These are phyloP conservation scores for Carpediemonas membranifera DNA, from an alignment of 78 protist species.

Conservation along the genomic window DNA sequence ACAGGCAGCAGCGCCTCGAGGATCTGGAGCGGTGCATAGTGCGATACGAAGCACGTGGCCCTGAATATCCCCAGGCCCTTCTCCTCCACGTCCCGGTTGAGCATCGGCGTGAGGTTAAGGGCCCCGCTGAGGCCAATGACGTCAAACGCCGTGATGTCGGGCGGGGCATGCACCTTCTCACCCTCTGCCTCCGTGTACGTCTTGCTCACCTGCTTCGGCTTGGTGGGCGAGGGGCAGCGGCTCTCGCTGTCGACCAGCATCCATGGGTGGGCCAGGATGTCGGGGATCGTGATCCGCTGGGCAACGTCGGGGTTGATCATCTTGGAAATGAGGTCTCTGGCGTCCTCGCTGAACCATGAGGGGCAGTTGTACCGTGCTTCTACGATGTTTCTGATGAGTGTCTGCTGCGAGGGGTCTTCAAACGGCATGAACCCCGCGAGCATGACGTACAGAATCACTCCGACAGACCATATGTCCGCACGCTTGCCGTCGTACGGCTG, in stretches of 20 bases:
- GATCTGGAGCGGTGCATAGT: too few relatives aligned
- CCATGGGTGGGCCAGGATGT: conserved; percentile 10
- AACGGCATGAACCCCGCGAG: conserved; percentile 9
- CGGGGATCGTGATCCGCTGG: conserved; percentile 55
- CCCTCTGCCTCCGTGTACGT: too few relatives aligned
- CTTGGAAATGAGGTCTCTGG: conserved; percentile 62
- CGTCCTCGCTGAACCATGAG: conserved; percentile 35
- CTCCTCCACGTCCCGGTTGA: too few relatives aligned
- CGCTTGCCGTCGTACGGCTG: not conserved
- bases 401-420: not conserved
- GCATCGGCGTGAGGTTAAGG: too few relatives aligned
- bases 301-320: conserved; percentile 87
- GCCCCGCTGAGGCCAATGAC: too few relatives aligned
- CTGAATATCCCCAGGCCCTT: too few relatives aligned
- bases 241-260: not conserved
- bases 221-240: too few relatives aligned
- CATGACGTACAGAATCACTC: conserved; percentile 14
- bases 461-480: conserved; percentile 19
- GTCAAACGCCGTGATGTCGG: too few relatives aligned
- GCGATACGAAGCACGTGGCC: too few relatives aligned
- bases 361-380: conserved; percentile 36
- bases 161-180: too few relatives aligned
- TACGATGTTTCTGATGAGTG: not conserved
- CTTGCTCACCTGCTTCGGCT: too few relatives aligned
- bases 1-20: too few relatives aligned